Percentiles rank a stretch among this genome's conserved stretches.
These are phyloP conservation scores for Apiospora arundinis DNA, from an alignment of 2,329 filamentous ascomycete genomes.

Conservation along the genomic window DNA sequence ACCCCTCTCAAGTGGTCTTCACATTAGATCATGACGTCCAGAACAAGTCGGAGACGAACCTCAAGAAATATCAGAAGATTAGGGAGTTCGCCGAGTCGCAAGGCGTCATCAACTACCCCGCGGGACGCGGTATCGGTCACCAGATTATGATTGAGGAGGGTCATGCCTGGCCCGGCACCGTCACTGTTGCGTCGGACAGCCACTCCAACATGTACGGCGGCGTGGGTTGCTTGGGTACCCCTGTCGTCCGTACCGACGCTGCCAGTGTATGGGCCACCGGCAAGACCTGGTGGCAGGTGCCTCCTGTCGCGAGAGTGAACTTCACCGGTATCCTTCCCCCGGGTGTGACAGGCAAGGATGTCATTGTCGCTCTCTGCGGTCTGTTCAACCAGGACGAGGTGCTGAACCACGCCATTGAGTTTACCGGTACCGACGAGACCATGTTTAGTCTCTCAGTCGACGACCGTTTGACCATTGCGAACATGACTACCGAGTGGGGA, in stretches of 20 bases:
- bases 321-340: constrained; percentile 76
- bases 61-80: constrained; percentile 84
- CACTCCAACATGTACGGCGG: constrained; percentile 88
- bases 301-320: constrained; percentile 81
- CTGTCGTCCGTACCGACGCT: constrained; percentile 87
- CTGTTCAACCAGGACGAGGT: constrained; percentile 89
- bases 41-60: constrained; percentile 77
- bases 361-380: constrained; percentile 87
- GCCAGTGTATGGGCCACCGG: constrained; percentile 85
- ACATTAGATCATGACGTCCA: constrained; percentile 83
- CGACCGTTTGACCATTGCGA: constrained; percentile 74
- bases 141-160: constrained; percentile 92
- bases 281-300: constrained; percentile 87
- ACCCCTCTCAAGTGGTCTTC: constrained; percentile 79
- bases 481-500: constrained; percentile 86
- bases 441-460: constrained; percentile 75
- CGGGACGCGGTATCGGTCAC: constrained; percentile 84
- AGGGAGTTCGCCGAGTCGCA: constrained; percentile 82
- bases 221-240: constrained; percentile 76
- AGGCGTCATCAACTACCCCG: constrained; percentile 77
- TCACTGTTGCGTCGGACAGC: constrained; percentile 79
- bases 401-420: constrained; percentile 89
- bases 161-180: constrained; percentile 81
- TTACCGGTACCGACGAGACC: constrained; percentile 80
- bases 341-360: constrained; percentile 91